These are phyloP conservation scores for Pestalotiopsis sp. DNA, from an alignment of 2,329 filamentous ascomycete genomes.

Conservation along the genomic window DNA sequence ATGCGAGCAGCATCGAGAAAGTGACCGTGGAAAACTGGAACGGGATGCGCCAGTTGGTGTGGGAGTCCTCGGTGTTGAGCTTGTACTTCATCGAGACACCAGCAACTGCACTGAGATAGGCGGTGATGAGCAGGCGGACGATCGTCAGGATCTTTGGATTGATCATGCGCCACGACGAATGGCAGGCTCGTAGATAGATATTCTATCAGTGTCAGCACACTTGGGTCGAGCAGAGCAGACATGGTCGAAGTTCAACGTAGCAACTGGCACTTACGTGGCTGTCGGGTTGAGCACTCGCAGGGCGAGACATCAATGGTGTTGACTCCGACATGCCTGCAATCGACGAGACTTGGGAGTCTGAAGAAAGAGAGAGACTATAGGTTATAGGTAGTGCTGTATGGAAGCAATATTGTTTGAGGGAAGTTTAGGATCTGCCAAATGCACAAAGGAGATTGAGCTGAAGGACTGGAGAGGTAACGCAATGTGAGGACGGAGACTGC, in stretches of 20 bases:
- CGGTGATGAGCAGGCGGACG: conserved; percentile 44
- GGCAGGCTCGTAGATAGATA: conserved; percentile 52
- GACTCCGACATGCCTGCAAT: background rate
- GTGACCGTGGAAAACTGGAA: conserved; percentile 54
- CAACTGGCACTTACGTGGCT: conserved; percentile 31
- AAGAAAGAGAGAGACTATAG: background rate
- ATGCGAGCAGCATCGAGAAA: conserved; percentile 44
- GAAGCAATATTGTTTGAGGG: background rate
- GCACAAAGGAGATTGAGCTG: background rate
- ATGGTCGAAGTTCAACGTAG: background rate
- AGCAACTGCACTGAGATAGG: conserved; percentile 44
- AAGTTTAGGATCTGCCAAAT: background rate
- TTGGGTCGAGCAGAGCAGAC: background rate
- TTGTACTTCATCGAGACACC: conserved; percentile 49
- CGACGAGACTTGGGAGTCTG: background rate
- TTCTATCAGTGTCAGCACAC: conserved; percentile 35
- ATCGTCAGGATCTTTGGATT: conserved; percentile 47
- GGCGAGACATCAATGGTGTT: conserved; percentile 4
- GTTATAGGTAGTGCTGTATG: background rate
- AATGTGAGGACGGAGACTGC: background rate
- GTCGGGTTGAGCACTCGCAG: conserved; percentile 22
- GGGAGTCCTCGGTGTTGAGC: conserved; percentile 40
- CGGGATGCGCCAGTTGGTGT: conserved; percentile 42
- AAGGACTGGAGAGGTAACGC: background rate
- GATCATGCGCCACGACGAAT: conserved; percentile 52